Conservation (phyloP, 345 rosid species). For the Eucalyptus brandiana region DNA sequence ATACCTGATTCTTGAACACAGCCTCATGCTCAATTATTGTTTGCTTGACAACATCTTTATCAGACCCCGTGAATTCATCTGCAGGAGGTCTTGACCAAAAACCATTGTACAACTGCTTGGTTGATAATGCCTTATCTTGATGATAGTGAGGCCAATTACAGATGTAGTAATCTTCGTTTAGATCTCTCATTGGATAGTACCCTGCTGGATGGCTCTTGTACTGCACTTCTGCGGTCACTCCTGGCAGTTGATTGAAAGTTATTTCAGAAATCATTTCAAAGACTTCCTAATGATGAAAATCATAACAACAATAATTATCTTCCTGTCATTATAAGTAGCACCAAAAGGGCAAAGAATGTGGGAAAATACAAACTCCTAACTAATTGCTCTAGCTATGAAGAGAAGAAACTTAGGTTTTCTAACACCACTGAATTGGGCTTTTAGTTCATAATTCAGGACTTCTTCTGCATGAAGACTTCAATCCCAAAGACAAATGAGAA, state of each 20-base stretch:
- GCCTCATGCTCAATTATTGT: conserved; percentile 88
- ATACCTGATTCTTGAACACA: conserved; percentile 73
- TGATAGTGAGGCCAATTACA: conserved; percentile 46
- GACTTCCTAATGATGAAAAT: not conserved
- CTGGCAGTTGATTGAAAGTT: conserved; percentile 11
- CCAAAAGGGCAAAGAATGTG: not conserved
- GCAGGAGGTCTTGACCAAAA: conserved; percentile 21
- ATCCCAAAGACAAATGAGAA: not conserved
- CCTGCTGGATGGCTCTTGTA: conserved; percentile 55
- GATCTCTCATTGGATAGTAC: conserved; percentile 61
- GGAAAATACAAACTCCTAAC: not conserved
- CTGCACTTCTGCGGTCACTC: conserved; percentile 74
- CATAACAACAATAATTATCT: not conserved
- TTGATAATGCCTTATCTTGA: conserved; percentile 33
- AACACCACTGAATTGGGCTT: not conserved
- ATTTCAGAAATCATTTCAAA: not conserved
- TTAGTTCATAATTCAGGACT: not conserved
- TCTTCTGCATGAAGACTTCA: not conserved
- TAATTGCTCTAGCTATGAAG: not conserved
- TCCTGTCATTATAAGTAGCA: not conserved
- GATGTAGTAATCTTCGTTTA: conserved; percentile 49
- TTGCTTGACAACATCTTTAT: conserved; percentile 50
- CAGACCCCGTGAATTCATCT: conserved; percentile 34
- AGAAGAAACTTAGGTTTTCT: not conserved
- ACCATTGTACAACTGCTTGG: conserved; percentile 39